Conservation (phyloP, 768 basidiomycete genomes). For the Xanthoconium purpureum region DNA sequence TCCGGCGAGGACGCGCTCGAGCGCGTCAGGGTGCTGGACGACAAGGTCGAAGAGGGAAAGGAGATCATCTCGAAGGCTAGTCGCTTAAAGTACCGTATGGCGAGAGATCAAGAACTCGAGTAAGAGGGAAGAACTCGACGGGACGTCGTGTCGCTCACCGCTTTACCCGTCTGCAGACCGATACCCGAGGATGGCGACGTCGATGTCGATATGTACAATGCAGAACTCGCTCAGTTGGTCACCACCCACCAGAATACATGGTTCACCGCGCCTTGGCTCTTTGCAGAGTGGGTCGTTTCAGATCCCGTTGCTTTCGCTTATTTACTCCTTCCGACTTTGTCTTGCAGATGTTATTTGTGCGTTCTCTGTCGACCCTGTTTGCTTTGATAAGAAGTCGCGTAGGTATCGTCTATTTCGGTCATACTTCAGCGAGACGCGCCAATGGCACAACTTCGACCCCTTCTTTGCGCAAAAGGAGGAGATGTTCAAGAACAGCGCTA, state of each 20-base stretch:
- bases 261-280: conserved; percentile 96
- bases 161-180: conserved; percentile 38
- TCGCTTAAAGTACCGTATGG: conserved; percentile 87
- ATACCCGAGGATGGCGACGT: conserved; percentile 76
- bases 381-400: not conserved
- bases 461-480: conserved; percentile 77
- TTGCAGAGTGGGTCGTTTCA: conserved; percentile 68
- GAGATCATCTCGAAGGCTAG: conserved; percentile 69
- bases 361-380: conserved; percentile 17
- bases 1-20: conserved; percentile 5
- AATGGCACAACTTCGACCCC: conserved; percentile 80
- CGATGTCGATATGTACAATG: conserved; percentile 73
- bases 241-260: conserved; percentile 61
- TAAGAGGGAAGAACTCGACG: conserved; percentile 33
- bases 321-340: not conserved
- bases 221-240: conserved; percentile 54
- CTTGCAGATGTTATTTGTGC: conserved; percentile 68
- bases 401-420: conserved; percentile 85
- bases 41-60: conserved; percentile 70
- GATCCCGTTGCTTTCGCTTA: not conserved
- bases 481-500: conserved; percentile 75
- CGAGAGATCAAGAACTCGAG: conserved; percentile 67
- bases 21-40: conserved; percentile 31
- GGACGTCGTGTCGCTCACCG: not conserved
- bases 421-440: conserved; percentile 59